These are phyloP conservation scores for Trichoderma sp. DNA, from an alignment of 2,329 filamentous ascomycete genomes.

Conservation along the genomic window DNA sequence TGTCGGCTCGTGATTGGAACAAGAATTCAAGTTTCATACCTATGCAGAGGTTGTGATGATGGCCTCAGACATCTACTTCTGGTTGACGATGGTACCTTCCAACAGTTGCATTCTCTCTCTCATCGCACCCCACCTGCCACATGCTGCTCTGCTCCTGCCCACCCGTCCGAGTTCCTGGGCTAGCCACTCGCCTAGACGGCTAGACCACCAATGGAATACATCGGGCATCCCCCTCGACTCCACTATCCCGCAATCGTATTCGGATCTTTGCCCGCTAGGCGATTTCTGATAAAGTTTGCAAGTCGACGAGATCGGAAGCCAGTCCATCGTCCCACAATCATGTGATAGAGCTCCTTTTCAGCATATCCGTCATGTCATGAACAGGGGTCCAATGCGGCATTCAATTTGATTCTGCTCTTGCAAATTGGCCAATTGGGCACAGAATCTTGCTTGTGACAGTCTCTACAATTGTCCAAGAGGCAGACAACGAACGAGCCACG, in stretches of 20 bases:
- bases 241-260: slow-evolving; percentile 27
- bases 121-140: slow-evolving; percentile 7
- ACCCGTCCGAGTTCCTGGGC: not conserved
- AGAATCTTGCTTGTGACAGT: slow-evolving; percentile 11
- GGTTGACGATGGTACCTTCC: not conserved
- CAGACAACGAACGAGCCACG: slow-evolving; percentile 3
- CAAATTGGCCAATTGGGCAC: slow-evolving; percentile 11
- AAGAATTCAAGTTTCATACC: too few species aligned
- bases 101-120: not conserved
- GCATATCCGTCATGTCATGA: slow-evolving; percentile 27
- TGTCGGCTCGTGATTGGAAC: too few species aligned
- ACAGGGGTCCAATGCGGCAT: slow-evolving; percentile 7
- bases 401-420: slow-evolving; percentile 4
- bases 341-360: slow-evolving; percentile 27
- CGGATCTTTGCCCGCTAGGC: slow-evolving; percentile 26
- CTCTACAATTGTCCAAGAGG: not conserved
- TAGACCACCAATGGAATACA: not conserved
- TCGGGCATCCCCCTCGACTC: not conserved
- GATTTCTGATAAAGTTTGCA: slow-evolving; percentile 10
- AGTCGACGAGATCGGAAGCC: not conserved
- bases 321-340: slow-evolving; percentile 29
- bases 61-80: not conserved
- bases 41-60: not conserved
- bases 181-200: not conserved
- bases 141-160: not conserved